phyloP scores from a whole-genome alignment of 1,139 yeast genomes.

The Taphrina betulina region DNA sequence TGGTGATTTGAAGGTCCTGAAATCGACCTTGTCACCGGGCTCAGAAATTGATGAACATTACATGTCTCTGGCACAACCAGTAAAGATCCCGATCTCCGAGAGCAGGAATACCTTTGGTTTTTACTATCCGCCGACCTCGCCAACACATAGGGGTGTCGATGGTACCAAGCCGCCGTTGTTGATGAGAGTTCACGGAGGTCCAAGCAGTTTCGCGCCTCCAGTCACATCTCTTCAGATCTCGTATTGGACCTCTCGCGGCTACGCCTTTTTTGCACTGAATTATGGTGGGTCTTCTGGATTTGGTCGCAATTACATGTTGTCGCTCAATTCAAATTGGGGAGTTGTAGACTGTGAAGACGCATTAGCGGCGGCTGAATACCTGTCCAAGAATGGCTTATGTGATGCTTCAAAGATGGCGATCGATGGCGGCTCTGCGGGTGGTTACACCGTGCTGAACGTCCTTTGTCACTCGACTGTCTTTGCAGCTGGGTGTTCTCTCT shows the following conservation, averaged over 20 bases:
- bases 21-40: background rate
- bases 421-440: conserved; percentile 31
- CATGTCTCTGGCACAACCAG: conserved; percentile 18
- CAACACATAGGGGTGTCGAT: background rate
- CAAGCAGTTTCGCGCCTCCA: conserved; percentile 24
- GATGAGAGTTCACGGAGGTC: conserved; percentile 29
- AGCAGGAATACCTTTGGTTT: conserved; percentile 15
- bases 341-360: conserved; percentile 20
- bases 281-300: conserved; percentile 28
- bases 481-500: conserved; percentile 22
- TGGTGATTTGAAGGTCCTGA: conserved; percentile 9
- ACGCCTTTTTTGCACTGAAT: conserved; percentile 25
- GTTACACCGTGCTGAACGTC: conserved; percentile 21
- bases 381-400: conserved; percentile 1
- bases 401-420: conserved; percentile 18
- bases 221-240: conserved; percentile 21
- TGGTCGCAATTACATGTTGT: conserved; percentile 15
- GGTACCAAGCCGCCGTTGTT: conserved; percentile 21
- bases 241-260: conserved; percentile 30
- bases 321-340: conserved; percentile 23
- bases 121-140: conserved; percentile 29
- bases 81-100: conserved; percentile 1
- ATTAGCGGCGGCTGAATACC: conserved; percentile 7
- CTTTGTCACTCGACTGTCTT: conserved; percentile 18
- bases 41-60: conserved; percentile 1